These are phyloP conservation scores for Trypanosoma scelopori DNA, from an alignment of 208 protist genomes.

Conservation along the genomic window DNA sequence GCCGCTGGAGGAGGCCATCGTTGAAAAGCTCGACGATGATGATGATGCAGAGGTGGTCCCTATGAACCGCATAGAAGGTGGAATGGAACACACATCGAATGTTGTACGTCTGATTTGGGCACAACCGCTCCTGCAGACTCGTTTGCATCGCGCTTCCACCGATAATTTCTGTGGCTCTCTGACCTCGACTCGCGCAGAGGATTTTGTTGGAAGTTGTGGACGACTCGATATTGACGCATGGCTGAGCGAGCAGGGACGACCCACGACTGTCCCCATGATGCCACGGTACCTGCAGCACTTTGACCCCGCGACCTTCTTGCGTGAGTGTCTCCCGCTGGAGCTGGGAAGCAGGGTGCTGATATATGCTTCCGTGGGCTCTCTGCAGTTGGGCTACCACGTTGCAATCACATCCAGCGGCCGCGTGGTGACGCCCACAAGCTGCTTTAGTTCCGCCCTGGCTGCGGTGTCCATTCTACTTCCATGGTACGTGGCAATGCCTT, in stretches of 20 bases:
- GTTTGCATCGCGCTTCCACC: conserved; percentile 3
- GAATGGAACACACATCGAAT: neutral
- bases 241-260: conserved; percentile 14
- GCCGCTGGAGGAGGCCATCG: neutral
- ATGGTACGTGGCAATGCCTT: conserved; percentile 13
- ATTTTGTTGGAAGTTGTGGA: conserved; percentile 29
- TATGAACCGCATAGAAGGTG: too few relatives aligned
- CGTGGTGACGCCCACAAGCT: conserved; percentile 13
- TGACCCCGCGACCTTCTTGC: conserved; percentile 10
- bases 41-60: neutral
- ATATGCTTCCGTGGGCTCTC: neutral
- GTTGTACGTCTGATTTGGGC: conserved; percentile 16
- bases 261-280: conserved; percentile 15
- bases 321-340: conserved; percentile 19
- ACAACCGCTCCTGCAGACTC: conserved; percentile 23
- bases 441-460: conserved; percentile 13
- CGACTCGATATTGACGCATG: conserved; percentile 21
- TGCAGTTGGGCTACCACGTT: conserved; percentile 16
- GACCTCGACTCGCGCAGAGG: conserved; percentile 2
- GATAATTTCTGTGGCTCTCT: conserved; percentile 13
- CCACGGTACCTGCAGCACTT: conserved; percentile 7
- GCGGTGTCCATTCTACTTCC: conserved; percentile 18
- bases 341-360: conserved; percentile 7
- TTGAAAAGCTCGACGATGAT: conserved; percentile 5
- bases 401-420: conserved; percentile 5